These are phyloP conservation scores for Domatiomyces globalis DNA, from an alignment of 2,329 filamentous ascomycete genomes.

Conservation along the genomic window DNA sequence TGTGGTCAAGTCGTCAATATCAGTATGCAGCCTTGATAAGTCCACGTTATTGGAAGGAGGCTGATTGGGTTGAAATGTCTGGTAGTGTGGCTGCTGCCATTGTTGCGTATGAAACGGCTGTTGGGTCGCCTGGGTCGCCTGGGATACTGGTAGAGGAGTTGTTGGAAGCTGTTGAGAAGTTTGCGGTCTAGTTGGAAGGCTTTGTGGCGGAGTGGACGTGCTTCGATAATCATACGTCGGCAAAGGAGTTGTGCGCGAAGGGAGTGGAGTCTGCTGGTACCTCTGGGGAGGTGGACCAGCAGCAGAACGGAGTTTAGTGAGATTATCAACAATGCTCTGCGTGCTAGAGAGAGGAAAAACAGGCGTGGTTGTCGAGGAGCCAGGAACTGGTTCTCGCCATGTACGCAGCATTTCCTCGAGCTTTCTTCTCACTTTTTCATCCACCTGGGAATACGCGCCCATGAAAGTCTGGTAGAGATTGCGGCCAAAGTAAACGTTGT, in stretches of 20 bases:
- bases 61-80: conserved; percentile 3
- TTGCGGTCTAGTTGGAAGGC: conserved; percentile 5
- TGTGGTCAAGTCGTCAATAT: conserved; percentile 33
- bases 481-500: conserved; percentile 85
- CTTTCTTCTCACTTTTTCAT: conserved; percentile 66
- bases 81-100: conserved; percentile 4
- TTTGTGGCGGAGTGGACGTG: conserved; percentile 17
- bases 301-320: conserved; percentile 66
- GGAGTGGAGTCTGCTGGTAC: conserved; percentile 39
- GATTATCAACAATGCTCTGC: conserved; percentile 79
- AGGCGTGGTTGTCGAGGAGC: conserved; percentile 79
- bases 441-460: conserved; percentile 86
- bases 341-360: conserved; percentile 83
- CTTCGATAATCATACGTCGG: conserved; percentile 29
- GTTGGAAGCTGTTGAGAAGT: conserved; percentile 6
- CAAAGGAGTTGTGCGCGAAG: conserved; percentile 30
- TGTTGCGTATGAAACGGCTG: background rate
- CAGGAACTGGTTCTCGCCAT: conserved; percentile 93
- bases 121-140: background rate
- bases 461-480: conserved; percentile 92
- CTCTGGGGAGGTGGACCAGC: conserved; percentile 28
- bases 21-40: conserved; percentile 63
- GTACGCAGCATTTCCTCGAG: conserved; percentile 97
- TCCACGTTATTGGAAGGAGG: conserved; percentile 22
- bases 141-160: conserved; percentile 1